A percentile compares a stretch with the other conserved stretches of the same genome.
phyloP scores from a whole-genome alignment of 148 eudicot genomes.

The Oxyria digyna region DNA sequence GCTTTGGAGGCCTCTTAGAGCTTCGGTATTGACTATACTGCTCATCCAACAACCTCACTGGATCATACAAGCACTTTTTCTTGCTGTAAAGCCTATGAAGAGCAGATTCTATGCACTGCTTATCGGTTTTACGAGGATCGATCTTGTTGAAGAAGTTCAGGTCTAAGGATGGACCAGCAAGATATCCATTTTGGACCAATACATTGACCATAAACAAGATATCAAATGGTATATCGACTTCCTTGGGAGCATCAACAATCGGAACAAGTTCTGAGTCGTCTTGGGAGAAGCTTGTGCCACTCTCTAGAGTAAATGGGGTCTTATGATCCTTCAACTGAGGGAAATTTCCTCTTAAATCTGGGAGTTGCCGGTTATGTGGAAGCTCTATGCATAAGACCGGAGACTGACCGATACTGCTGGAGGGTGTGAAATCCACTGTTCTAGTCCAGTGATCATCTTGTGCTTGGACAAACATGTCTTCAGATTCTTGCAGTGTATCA shows the following conservation, averaged over 20 bases:
- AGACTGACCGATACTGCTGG: slow-evolving; percentile 52
- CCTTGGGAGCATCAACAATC: slow-evolving; percentile 41
- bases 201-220: slow-evolving; percentile 51
- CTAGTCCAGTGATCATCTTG: slow-evolving; percentile 49
- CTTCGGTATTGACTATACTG: slow-evolving; percentile 25
- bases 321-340: slow-evolving; percentile 29
- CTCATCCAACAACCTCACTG: slow-evolving; percentile 42
- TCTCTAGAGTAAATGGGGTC: slow-evolving; percentile 23
- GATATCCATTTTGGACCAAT: slow-evolving; percentile 73
- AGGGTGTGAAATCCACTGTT: slow-evolving; percentile 64
- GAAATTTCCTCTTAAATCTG: slow-evolving; percentile 38
- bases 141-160: slow-evolving; percentile 41
- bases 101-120: slow-evolving; percentile 33
- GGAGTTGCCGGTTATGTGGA: slow-evolving; percentile 27
- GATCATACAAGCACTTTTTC: slow-evolving; percentile 76
- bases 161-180: slow-evolving; percentile 56
- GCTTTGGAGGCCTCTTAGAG: slow-evolving; percentile 24
- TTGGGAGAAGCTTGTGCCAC: slow-evolving; percentile 29
- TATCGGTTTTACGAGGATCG: slow-evolving; percentile 34
- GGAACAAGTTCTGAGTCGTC: slow-evolving; percentile 54
- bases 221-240: slow-evolving; percentile 38
- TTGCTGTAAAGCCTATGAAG: slow-evolving; percentile 38
- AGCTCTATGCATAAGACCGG: slow-evolving; percentile 63
- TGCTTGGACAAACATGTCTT: slow-evolving; percentile 2
- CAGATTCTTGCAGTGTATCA: slow-evolving; percentile 12